phyloP scores from a whole-genome alignment of 768 basidiomycete species.

The Lepiota subincarnata region DNA sequence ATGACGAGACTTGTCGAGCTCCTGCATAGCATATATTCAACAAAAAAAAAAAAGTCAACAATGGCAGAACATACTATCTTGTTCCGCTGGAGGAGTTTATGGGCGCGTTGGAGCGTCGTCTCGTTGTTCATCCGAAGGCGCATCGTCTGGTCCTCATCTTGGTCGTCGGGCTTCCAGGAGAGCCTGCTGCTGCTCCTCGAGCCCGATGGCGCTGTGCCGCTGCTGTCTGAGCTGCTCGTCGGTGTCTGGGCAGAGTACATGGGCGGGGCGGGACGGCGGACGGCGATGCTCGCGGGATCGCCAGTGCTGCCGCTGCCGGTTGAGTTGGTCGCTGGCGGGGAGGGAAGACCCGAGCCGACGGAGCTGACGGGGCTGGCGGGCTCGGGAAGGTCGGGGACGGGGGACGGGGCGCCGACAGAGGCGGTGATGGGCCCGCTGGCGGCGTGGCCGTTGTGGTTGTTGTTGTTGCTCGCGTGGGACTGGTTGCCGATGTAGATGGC shows the following conservation, averaged over 20 bases:
- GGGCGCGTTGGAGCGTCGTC: constrained; percentile 61
- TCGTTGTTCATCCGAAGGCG: constrained; percentile 43
- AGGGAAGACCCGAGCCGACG: constrained; percentile 64
- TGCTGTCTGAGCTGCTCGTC: constrained; percentile 30
- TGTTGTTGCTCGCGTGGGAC: constrained; percentile 18
- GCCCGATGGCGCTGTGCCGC: constrained; percentile 16
- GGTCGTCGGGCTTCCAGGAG: constrained; percentile 32
- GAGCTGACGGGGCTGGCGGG: constrained; percentile 59
- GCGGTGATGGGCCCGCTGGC: constrained; percentile 21
- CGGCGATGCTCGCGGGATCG: constrained; percentile 44
- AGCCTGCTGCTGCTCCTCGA: constrained; percentile 23
- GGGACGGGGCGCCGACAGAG: constrained; percentile 25
- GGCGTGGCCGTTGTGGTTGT: constrained; percentile 19
- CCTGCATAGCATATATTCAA: background rate
- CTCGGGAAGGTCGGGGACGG: constrained; percentile 66
- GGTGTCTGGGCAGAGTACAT: constrained; percentile 23
- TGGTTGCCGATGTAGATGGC: constrained; percentile 37
- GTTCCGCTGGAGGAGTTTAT: constrained; percentile 68
- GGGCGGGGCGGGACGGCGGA: constrained; percentile 20
- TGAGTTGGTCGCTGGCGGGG: constrained; percentile 82
- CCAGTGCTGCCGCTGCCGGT: constrained; percentile 78
- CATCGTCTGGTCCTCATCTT: constrained; percentile 64
- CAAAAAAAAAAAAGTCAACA: constrained; percentile 2
- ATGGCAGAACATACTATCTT: constrained; percentile 51
- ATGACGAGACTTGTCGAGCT: constrained; percentile 16